Conservation (phyloP, 2,329 filamentous ascomycete species). For the Scolecobasidium constrictum region DNA sequence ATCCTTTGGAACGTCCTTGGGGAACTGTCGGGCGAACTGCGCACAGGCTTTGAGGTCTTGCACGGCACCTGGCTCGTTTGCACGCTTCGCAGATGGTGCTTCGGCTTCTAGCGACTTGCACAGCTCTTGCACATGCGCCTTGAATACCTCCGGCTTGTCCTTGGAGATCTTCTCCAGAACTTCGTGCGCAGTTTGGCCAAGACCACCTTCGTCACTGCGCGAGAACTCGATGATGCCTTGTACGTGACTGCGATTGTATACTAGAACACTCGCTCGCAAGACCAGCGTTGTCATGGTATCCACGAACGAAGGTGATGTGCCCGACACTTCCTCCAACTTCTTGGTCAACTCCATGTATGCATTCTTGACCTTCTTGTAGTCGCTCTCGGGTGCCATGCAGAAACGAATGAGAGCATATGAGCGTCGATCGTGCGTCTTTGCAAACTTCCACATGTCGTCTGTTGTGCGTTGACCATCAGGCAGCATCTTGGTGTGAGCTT, state of each 20-base stretch:
- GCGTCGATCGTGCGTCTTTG: slow-evolving; percentile 80
- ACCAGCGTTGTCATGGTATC: slow-evolving; percentile 75
- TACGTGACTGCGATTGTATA: slow-evolving; percentile 92
- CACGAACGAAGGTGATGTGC: slow-evolving; percentile 48
- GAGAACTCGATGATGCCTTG: slow-evolving; percentile 82
- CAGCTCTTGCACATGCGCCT: slow-evolving; percentile 82
- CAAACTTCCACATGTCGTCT: slow-evolving; percentile 78
- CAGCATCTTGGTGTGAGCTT: slow-evolving; percentile 62
- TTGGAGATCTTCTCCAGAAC: slow-evolving; percentile 87
- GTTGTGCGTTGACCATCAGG: slow-evolving; percentile 64
- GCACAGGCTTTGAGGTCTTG: slow-evolving; percentile 91
- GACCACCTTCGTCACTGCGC: slow-evolving; percentile 67
- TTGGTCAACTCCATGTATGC: slow-evolving; percentile 85
- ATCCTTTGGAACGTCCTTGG: slow-evolving; percentile 71
- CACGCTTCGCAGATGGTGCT: slow-evolving; percentile 56
- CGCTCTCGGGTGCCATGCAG: slow-evolving; percentile 71
- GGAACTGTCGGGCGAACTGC: slow-evolving; percentile 78
- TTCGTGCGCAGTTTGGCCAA: slow-evolving; percentile 74
- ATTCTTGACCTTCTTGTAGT: slow-evolving; percentile 83
- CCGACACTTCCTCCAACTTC: slow-evolving; percentile 59
- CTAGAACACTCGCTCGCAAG: slow-evolving; percentile 70
- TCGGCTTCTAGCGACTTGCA: slow-evolving; percentile 77
- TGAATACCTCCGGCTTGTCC: slow-evolving; percentile 80
- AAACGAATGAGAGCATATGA: slow-evolving; percentile 84
- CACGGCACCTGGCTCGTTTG: slow-evolving; percentile 65